Conservation (phyloP, 1,284 basidiomycete species). For the Vanrija humicola region DNA sequence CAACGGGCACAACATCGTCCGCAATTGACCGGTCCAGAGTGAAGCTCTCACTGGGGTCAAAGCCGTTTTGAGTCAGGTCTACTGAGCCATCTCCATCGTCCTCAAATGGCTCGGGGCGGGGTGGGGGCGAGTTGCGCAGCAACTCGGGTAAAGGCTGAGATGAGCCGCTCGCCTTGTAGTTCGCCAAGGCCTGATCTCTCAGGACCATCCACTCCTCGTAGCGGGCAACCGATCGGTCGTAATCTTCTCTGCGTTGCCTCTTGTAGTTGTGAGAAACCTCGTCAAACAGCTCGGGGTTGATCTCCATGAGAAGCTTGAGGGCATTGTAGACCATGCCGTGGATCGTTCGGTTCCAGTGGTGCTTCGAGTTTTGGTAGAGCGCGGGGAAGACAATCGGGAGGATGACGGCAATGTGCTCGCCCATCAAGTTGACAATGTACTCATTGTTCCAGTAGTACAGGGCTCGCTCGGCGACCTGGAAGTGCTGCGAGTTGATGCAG, state of each 20-base stretch:
- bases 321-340: conserved; percentile 99
- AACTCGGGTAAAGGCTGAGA: conserved; percentile 64
- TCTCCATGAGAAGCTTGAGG: conserved; percentile 97
- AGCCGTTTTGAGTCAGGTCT: conserved; percentile 77
- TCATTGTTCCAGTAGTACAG: conserved; percentile 98
- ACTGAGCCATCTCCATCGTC: conserved; percentile 81
- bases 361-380: conserved; percentile 91
- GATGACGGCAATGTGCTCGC: conserved; percentile 84
- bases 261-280: conserved; percentile 92
- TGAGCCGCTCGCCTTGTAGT: conserved; percentile 61
- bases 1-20: conserved; percentile 80
- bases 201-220: conserved; percentile 81
- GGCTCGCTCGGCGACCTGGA: conserved; percentile 87
- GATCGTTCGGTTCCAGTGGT: conserved; percentile 99
- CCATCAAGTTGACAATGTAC: conserved; percentile 99
- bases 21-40: conserved; percentile 72
- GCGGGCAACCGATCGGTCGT: conserved; percentile 70
- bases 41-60: conserved; percentile 60
- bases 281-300: conserved; percentile 94
- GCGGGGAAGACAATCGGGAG: conserved; percentile 98
- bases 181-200: conserved; percentile 66
- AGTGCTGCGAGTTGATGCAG: conserved; percentile 99
- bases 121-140: conserved; percentile 66
- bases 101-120: conserved; percentile 63
- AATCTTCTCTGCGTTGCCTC: conserved; percentile 80